Conservation (phyloP, 2,329 filamentous ascomycete species). For the Cytospora piceae region DNA sequence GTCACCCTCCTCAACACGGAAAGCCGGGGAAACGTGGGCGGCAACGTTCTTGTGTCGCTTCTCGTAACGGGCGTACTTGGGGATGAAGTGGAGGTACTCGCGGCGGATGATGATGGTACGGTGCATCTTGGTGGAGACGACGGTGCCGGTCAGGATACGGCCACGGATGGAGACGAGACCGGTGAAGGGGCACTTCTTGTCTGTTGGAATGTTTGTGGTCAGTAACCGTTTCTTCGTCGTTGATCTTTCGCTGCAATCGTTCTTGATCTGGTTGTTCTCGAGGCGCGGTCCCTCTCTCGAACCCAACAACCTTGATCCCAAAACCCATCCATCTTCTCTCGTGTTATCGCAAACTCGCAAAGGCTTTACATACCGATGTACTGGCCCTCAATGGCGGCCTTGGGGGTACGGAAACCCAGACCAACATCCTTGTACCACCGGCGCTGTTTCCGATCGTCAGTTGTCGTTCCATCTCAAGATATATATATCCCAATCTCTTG, state of each 20-base stretch:
- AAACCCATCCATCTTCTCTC: not conserved
- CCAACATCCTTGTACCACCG: constrained; percentile 97
- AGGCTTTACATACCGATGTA: constrained; percentile 86
- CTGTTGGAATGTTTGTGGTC: constrained; percentile 51
- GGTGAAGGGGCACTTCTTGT: constrained; percentile 99
- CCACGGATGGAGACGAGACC: constrained; percentile 99
- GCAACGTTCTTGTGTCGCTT: constrained; percentile 99
- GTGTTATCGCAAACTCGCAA: not conserved
- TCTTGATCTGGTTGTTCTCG: not conserved
- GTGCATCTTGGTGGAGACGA: constrained; percentile 99
- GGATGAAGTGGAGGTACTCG: constrained; percentile 99
- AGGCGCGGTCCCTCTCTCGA: constrained; percentile 1
- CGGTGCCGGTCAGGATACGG: constrained; percentile 99
- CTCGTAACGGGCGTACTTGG: constrained; percentile 99
- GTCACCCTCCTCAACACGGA: constrained; percentile 99
- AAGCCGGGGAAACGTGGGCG: constrained; percentile 97
- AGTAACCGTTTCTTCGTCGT: constrained; percentile 27
- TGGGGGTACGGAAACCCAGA: constrained; percentile 98
- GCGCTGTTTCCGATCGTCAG: constrained; percentile 28
- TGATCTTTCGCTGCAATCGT: not conserved
- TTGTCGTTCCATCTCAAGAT: not conserved
- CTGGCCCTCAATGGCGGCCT: constrained; percentile 96
- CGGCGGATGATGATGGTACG: constrained; percentile 98
- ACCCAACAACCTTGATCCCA: not conserved
- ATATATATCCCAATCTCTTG: constrained; percentile 1